Base-by-base conservation (phyloP, 176 grass and related monocot species). In the Canna indica region DNA sequence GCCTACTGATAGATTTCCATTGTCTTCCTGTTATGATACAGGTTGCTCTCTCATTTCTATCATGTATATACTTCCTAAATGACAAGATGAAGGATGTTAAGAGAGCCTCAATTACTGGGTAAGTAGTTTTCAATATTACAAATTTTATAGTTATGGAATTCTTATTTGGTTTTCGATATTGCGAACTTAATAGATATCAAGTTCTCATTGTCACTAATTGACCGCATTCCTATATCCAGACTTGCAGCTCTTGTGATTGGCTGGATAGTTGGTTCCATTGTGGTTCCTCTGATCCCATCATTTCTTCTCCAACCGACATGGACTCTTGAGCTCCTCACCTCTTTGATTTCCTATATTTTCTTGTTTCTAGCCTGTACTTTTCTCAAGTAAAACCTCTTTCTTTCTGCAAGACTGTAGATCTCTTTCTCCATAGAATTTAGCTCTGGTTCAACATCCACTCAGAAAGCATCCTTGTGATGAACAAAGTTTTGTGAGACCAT, bases 1-100 rank as follows among this genome's bases (percentile, higher is more conserved):
- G n/a, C n/a, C n/a, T 27, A 47, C 41, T 52, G 3, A 52, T 1
- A 24, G 35, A 68, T 8, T 76, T 54, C n/a, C 0, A n/a, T 46
- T 63, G 18, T 58, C 30, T 16, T 80, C 83, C 56, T 68, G 47
- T 69, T 84, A 10, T 79, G 59, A 35, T 16, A 20, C 80, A 99
- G 94, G 86, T 99, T 1, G 86, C 86, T 5, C 91, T 99, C 75
- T 93, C 94, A 3, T 84, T 99, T 50, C 75, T 99, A 64, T 81
- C 89, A 0, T 99, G 90, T 75, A 93, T 99, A 76, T 93, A 90
- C 75, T 93, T 99, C 75, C 90, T 99, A 76, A 93, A 99, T 28
- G 94, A 93, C 18, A 99, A 99, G 83, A 99, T 93, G 94, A 99
- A 99, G 78, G 85, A 86, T 35, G 77, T 84, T 54, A 57, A 78